Base-by-base conservation (phyloP, 306 rosid species). In the Castanea mollissima region DNA sequence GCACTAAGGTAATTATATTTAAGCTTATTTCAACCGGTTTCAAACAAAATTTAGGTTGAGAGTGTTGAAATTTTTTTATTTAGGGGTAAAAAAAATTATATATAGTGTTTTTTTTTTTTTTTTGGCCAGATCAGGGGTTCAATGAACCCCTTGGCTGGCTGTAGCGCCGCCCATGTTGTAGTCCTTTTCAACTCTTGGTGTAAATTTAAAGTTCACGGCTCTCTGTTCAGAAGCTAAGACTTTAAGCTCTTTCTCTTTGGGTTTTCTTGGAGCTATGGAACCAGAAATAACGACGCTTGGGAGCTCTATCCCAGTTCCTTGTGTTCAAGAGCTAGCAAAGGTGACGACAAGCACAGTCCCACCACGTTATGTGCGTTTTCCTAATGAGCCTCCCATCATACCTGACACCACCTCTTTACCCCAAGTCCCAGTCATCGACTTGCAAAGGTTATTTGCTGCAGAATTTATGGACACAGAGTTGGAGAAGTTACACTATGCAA, bases 401-500 rank as follows among this genome's bases (percentile, higher is more conserved):
- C 10, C 67, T 10, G 29, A 59, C 29, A 10, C 31, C 67, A 9
- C 67, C 13, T 59, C 67, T 23, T 1, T 23, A 23, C 67, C 67
- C 15, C 67, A 59, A 59, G 16, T 23, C 34, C 67, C 67, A 11
- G 34, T 59, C 67, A 23, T 59, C 67, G 34, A 59, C 67, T 1
- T 59, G 34, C 67, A 59, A 59, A 23, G 44, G 74, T 62, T 86
- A 55, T 63, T 80, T 32, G 67, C 73, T 11, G 35, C 73, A 44
- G 72, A 84, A 25, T 55, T 52, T 52, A 29, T 46, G 77, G 76
- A 46, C 11, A 27, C 78, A 54, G 88, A 86, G 75, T 41, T 86
- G 51, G 69, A 80, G 54, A 84, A 77, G 44, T 23, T 88, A 3
- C 79, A 86, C 71, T 1, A 21, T 80, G 90, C 92, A 16, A 83